A percentile compares a stretch with the other conserved stretches of the same genome.
Conservation (phyloP, 306 rosid genomes). For the Casuarina cunninghamiana region DNA sequence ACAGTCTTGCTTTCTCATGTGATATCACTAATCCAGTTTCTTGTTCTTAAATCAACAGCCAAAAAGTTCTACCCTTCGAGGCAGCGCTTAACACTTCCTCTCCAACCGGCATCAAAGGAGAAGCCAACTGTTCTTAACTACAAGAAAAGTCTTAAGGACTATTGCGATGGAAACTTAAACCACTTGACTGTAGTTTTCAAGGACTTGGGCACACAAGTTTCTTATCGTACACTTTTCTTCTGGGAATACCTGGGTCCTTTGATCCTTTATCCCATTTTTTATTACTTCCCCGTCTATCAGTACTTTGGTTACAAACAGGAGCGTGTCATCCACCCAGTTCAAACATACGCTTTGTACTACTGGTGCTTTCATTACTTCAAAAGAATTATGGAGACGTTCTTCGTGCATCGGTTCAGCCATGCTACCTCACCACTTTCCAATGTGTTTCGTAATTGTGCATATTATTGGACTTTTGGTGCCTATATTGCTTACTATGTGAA, state of each 20-base stretch:
- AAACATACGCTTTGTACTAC: conserved; percentile 89
- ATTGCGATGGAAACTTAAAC: conserved; percentile 56
- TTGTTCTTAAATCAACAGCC: conserved; percentile 59
- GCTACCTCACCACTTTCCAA: conserved; percentile 95
- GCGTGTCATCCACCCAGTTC: conserved; percentile 76
- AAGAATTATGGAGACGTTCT: conserved; percentile 91
- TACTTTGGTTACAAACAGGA: conserved; percentile 72
- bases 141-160: conserved; percentile 78
- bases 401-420: conserved; percentile 93
- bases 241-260: conserved; percentile 92
- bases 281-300: conserved; percentile 72
- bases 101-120: conserved; percentile 81
- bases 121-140: conserved; percentile 67
- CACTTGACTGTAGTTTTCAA: conserved; percentile 68
- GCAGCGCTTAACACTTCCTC: conserved; percentile 86
- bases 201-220: conserved; percentile 95
- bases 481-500: conserved; percentile 81
- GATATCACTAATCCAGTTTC: conserved; percentile 32
- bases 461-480: conserved; percentile 88
- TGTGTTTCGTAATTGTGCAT: conserved; percentile 95
- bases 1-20: conserved; percentile 14
- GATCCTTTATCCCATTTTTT: conserved; percentile 87
- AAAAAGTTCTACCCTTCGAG: conserved; percentile 77
- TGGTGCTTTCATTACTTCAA: conserved; percentile 97
- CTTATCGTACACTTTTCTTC: conserved; percentile 81